A percentile compares a stretch with the other conserved stretches of the same genome.
These are phyloP conservation scores for Dryas alaskensis DNA, from an alignment of 306 rosid species.

Conservation along the genomic window DNA sequence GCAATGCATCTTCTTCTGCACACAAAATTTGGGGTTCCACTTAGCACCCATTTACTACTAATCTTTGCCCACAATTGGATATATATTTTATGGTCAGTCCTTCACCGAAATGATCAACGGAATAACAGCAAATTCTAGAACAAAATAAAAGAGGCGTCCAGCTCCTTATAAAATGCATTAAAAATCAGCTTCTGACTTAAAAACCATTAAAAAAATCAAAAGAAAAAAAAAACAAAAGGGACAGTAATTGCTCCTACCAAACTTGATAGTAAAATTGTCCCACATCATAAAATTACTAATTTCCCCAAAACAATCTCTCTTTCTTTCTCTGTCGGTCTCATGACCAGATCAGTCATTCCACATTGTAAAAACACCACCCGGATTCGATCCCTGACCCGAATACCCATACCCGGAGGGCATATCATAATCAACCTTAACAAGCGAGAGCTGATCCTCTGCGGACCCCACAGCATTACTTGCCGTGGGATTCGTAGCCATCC, in stretches of 20 bases:
- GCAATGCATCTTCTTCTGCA: constrained; percentile 19
- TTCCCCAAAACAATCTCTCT: not conserved
- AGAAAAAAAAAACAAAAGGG: constrained; percentile 6
- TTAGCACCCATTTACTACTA: constrained; percentile 20
- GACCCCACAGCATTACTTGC: constrained; percentile 30
- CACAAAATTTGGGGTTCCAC: constrained; percentile 42
- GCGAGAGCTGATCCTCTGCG: constrained; percentile 46
- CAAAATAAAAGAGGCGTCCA: not conserved
- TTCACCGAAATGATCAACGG: not conserved
- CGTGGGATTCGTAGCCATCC: constrained; percentile 42
- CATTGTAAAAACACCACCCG: constrained; percentile 56
- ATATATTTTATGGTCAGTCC: constrained; percentile 4
- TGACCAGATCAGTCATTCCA: constrained; percentile 56
- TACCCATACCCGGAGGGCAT: constrained; percentile 57
- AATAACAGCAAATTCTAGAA: not conserved
- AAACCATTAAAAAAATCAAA: not conserved
- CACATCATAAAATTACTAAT: not conserved
- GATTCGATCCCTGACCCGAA: constrained; percentile 54
- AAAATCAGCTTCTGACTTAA: constrained; percentile 28
- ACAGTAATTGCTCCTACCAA: constrained; percentile 22
- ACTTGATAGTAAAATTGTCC: not conserved
- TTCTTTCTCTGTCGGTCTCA: too few species aligned
- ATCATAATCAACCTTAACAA: constrained; percentile 84
- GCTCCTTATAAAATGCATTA: constrained; percentile 18
- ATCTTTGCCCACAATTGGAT: constrained; percentile 17